A percentile compares a stretch with the other conserved stretches of the same genome.
These are phyloP conservation scores for Aspergillus jensenii DNA, from an alignment of 2,329 filamentous ascomycete genomes.

Conservation along the genomic window DNA sequence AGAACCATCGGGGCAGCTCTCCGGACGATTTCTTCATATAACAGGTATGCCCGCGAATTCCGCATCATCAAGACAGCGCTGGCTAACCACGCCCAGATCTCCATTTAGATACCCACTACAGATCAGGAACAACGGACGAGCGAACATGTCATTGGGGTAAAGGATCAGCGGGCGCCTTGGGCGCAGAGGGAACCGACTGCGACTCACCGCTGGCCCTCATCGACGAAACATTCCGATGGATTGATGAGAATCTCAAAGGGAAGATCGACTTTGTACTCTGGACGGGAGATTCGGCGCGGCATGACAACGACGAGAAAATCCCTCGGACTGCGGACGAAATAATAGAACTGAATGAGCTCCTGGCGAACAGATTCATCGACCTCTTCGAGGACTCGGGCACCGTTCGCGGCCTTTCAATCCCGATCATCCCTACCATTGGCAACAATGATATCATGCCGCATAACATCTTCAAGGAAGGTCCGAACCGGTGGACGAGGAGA, in stretches of 20 bases:
- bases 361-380: constrained; percentile 74
- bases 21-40: constrained; percentile 38
- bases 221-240: constrained; percentile 89
- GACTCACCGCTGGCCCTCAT: constrained; percentile 79
- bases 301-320: constrained; percentile 80
- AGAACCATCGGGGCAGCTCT: constrained; percentile 19
- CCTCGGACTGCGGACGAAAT: constrained; percentile 76
- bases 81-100: constrained; percentile 62
- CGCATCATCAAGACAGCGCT: constrained; percentile 22
- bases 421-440: constrained; percentile 85
- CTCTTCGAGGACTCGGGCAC: constrained; percentile 63
- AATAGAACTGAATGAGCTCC: constrained; percentile 70
- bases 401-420: constrained; percentile 65
- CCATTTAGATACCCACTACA: constrained; percentile 88
- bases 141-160: constrained; percentile 76
- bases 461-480: constrained; percentile 84
- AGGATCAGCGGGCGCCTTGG: constrained; percentile 77
- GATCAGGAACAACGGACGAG: constrained; percentile 68
- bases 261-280: constrained; percentile 86
- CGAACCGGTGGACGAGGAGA: constrained; percentile 78
- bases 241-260: constrained; percentile 73
- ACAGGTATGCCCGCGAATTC: constrained; percentile 34
- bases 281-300: constrained; percentile 87
- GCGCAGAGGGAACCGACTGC: constrained; percentile 83
- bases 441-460: constrained; percentile 98